Evolutionary conservation across 2,329 filamentous ascomycete species (phyloP).

Genomic region (Ilyonectria destructans): DNA sequence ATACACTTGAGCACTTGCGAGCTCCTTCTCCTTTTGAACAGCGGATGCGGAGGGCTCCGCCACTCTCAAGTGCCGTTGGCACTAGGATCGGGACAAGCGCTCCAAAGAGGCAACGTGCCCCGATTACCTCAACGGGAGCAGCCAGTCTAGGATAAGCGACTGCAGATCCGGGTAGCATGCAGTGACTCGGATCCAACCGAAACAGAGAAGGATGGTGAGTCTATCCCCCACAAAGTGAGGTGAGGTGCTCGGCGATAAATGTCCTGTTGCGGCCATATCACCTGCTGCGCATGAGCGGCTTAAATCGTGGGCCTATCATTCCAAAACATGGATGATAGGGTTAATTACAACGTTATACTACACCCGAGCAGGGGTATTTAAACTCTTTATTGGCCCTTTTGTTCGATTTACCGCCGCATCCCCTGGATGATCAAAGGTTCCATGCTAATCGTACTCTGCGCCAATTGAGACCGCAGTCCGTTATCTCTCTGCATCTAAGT

Average conservation of each 20-base stretch:
- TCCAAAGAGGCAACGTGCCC: constrained; percentile 20
- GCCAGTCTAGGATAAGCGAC: constrained; percentile 21
- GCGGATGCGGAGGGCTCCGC: constrained; percentile 14
- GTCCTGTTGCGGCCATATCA: constrained; percentile 19
- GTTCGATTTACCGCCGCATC: neutral
- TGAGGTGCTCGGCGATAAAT: constrained; percentile 6
- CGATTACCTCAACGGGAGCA: constrained; percentile 16
- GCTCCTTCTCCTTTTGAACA: constrained; percentile 25
- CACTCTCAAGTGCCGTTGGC: constrained; percentile 6
- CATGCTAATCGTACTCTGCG: neutral
- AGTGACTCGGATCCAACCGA: constrained; percentile 9
- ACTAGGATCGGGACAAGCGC: constrained; percentile 15
- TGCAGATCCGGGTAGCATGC: constrained; percentile 9
- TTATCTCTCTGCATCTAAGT: neutral
- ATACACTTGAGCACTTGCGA: neutral
- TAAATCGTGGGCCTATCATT: neutral
- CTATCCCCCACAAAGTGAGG: constrained; percentile 19
- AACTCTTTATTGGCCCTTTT: constrained; percentile 1
- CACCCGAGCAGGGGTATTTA: neutral
- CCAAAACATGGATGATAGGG: neutral
- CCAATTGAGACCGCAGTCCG: neutral
- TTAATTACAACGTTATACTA: neutral
- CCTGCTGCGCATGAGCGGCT: constrained; percentile 12
- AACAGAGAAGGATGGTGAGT: constrained; percentile 10
- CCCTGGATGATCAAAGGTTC: neutral